Evolutionary conservation across 768 basidiomycete genomes (phyloP).

Genomic region (Chlorophyllum brunneum): DNA sequence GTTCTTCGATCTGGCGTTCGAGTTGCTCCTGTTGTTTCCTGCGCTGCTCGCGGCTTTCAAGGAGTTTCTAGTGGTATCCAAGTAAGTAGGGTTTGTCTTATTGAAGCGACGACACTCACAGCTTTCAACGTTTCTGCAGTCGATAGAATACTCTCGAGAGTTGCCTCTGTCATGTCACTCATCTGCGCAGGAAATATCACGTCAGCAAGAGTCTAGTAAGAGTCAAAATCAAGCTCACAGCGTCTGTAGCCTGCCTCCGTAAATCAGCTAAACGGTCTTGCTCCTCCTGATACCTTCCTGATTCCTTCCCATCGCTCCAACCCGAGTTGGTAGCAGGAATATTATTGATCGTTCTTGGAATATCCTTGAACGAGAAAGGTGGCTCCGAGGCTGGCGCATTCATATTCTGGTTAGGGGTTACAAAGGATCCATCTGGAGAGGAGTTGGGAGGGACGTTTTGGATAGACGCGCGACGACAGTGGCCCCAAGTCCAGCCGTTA

Average conservation of each 20-base stretch:
- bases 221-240: constrained; percentile 28
- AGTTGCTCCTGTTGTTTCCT: constrained; percentile 35
- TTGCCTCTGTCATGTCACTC: constrained; percentile 62
- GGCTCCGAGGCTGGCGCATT: not conserved
- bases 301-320: constrained; percentile 22
- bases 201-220: not conserved
- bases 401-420: too few relatives aligned
- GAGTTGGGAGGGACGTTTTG: constrained; percentile 5
- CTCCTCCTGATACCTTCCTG: constrained; percentile 39
- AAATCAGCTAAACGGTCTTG: constrained; percentile 42
- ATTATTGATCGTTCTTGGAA: constrained; percentile 27
- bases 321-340: constrained; percentile 17
- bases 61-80: constrained; percentile 38
- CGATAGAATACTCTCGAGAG: constrained; percentile 55
- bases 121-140: constrained; percentile 57
- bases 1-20: constrained; percentile 24
- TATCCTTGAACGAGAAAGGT: constrained; percentile 16
- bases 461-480: constrained; percentile 25
- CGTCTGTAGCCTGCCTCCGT: constrained; percentile 46
- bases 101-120: constrained; percentile 33
- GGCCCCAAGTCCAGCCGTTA: constrained; percentile 21
- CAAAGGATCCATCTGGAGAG: constrained; percentile 3
- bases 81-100: not conserved
- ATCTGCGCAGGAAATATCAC: constrained; percentile 35
- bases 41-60: constrained; percentile 48